A percentile compares a stretch with the other conserved stretches of the same genome.
These are phyloP conservation scores for Mortierella hygrophila DNA, from an alignment of 192 early-diverging fungal species.

Conservation along the genomic window DNA sequence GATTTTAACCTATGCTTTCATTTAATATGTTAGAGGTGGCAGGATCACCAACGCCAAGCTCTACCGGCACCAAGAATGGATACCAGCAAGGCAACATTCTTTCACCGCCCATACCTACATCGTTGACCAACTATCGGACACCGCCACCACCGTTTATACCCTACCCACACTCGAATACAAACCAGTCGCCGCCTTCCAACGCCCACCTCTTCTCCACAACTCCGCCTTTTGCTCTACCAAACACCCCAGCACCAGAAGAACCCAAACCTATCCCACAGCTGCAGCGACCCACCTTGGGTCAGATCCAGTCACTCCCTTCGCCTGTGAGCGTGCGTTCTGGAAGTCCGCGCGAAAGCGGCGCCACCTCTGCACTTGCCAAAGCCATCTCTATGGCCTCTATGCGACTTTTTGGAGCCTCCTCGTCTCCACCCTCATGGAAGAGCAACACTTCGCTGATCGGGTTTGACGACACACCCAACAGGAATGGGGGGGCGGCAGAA, in stretches of 20 bases:
- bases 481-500: constrained; percentile 6
- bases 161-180: constrained; percentile 21
- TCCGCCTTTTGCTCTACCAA: constrained; percentile 58
- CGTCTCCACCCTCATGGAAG: constrained; percentile 62
- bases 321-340: constrained; percentile 41
- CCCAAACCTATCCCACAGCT: constrained; percentile 9
- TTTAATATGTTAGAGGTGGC: constrained; percentile 40
- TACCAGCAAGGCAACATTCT: constrained; percentile 22
- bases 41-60: constrained; percentile 28
- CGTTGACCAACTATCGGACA: constrained; percentile 43
- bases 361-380: constrained; percentile 64
- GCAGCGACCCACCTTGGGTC: constrained; percentile 28
- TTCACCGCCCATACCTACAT: constrained; percentile 48
- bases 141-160: constrained; percentile 46
- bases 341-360: constrained; percentile 48
- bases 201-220: constrained; percentile 51
- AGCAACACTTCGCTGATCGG: constrained; percentile 45
- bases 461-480: constrained; percentile 29
- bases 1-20: neutral
- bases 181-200: constrained; percentile 28
- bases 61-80: constrained; percentile 17
- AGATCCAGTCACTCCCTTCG: constrained; percentile 28
- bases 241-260: constrained; percentile 28
- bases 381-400: constrained; percentile 67
- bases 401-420: constrained; percentile 66